phyloP scores from a whole-genome alignment of 148 eudicot genomes.

The Hydrangea macrophylla region DNA sequence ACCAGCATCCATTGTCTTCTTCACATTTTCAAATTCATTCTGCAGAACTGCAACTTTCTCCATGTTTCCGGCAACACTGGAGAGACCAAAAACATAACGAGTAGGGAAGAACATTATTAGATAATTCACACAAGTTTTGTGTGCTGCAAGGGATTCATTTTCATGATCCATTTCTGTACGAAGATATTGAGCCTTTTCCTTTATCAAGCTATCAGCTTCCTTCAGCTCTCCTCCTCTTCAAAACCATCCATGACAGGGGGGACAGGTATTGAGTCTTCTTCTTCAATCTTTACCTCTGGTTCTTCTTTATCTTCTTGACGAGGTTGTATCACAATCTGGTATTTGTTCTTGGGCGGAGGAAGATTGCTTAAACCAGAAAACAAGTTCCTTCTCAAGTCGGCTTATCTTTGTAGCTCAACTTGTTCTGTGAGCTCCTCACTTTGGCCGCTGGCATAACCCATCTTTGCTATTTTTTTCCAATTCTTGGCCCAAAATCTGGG shows the following conservation, averaged over 20 bases:
- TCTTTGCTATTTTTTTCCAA: slow-evolving; percentile 90
- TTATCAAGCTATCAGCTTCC: too few relatives aligned
- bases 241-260: slow-evolving; percentile 79
- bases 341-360: slow-evolving; percentile 95
- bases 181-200: too few relatives aligned
- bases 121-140: too few relatives aligned
- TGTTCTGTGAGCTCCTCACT: slow-evolving; percentile 79
- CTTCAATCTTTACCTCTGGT: slow-evolving; percentile 85
- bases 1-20: too few relatives aligned
- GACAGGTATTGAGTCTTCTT: slow-evolving; percentile 73
- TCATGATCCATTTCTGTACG: too few relatives aligned
- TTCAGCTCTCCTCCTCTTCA: too few relatives aligned
- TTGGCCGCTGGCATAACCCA: slow-evolving; percentile 73
- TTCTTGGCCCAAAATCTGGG: slow-evolving; percentile 92
- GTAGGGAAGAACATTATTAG: too few relatives aligned
- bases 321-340: slow-evolving; percentile 78
- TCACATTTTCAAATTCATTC: too few relatives aligned
- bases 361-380: slow-evolving; percentile 76
- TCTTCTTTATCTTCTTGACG: slow-evolving; percentile 81
- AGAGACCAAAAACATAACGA: too few relatives aligned
- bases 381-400: slow-evolving; percentile 73
- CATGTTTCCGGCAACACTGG: too few relatives aligned
- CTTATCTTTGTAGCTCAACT: slow-evolving; percentile 67
- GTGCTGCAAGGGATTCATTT: too few relatives aligned
- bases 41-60: too few relatives aligned